Percentiles rank a stretch among this genome's conserved stretches.
Evolutionary conservation across 1,284 basidiomycete species (phyloP).

Genomic region (Phlebopus sp.): DNA sequence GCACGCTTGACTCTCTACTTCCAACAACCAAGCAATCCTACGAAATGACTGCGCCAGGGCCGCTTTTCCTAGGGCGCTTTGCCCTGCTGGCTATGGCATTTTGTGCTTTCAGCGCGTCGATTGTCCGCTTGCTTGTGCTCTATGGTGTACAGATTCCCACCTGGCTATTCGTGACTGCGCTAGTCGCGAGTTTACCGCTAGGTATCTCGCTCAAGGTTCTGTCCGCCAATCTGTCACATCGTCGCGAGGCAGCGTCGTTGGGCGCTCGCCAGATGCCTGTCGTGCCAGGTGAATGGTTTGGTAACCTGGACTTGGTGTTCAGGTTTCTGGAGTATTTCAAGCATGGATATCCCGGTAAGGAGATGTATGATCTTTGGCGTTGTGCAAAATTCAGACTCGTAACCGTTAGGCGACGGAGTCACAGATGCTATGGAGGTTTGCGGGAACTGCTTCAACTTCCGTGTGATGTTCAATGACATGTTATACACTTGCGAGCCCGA

Average conservation of each 20-base stretch:
- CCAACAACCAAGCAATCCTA: too few relatives aligned
- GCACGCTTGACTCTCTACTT: too few relatives aligned
- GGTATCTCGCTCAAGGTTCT: conserved; percentile 9
- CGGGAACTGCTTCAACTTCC: conserved; percentile 20
- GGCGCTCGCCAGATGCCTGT: conserved; percentile 21
- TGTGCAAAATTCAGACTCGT: neutral
- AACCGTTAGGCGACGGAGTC: conserved; percentile 14
- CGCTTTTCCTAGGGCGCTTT: conserved; percentile 1
- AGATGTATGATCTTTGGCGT: neutral
- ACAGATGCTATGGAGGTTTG: conserved; percentile 6
- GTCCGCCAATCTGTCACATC: conserved; percentile 1
- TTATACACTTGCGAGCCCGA: conserved; percentile 26
- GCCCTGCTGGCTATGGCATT: neutral
- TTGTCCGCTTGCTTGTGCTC: conserved; percentile 8
- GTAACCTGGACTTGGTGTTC: conserved; percentile 24
- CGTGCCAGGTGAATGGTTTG: conserved; percentile 17
- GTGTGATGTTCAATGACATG: conserved; percentile 20
- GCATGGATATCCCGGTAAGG: conserved; percentile 25
- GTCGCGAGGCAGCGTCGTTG: conserved; percentile 20
- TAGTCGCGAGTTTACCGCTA: conserved; percentile 12
- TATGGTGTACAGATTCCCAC: conserved; percentile 7
- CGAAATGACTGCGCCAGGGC: conserved; percentile 1
- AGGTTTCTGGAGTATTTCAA: conserved; percentile 12
- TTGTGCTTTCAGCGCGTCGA: neutral
- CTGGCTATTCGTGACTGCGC: conserved; percentile 12